Conservation (phyloP, 1,284 basidiomycete species). For the Sanghuangporus baumii region DNA sequence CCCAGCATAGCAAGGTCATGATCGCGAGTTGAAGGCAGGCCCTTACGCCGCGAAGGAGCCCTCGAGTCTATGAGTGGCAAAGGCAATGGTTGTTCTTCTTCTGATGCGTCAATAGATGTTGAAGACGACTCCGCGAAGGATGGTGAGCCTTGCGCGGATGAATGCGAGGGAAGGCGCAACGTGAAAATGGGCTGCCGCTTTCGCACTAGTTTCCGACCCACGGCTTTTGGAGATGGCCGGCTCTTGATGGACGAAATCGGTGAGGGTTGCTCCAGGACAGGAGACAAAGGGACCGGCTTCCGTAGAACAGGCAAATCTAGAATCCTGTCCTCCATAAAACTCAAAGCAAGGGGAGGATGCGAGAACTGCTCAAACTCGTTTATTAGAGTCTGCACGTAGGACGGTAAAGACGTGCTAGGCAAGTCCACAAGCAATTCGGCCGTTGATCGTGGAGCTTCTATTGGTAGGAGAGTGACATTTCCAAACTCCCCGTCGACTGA, state of each 20-base stretch:
- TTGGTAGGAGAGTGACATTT: conserved; percentile 7
- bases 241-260: not conserved
- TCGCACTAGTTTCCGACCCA: not conserved
- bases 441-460: not conserved
- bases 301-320: not conserved
- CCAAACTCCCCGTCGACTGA: conserved; percentile 6
- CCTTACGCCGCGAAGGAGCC: not conserved
- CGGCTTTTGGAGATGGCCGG: not conserved
- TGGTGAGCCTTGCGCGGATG: conserved; percentile 1
- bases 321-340: not conserved
- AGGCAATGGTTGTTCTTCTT: not conserved
- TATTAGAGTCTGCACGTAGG: conserved; percentile 13
- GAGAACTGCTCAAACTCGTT: conserved; percentile 7
- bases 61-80: not conserved
- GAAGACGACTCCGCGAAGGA: conserved; percentile 11
- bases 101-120: conserved; percentile 6
- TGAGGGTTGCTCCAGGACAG: conserved; percentile 9
- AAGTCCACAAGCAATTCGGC: not conserved
- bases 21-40: conserved; percentile 12
- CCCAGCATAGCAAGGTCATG: conserved; percentile 11
- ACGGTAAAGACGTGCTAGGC: conserved; percentile 5
- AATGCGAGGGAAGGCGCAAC: conserved; percentile 8
- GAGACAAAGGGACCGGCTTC: conserved; percentile 1
- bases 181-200: conserved; percentile 15
- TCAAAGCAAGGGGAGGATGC: conserved; percentile 1